phyloP scores from a whole-genome alignment of 2,329 filamentous ascomycete genomes.

The Leptographium procerum region DNA sequence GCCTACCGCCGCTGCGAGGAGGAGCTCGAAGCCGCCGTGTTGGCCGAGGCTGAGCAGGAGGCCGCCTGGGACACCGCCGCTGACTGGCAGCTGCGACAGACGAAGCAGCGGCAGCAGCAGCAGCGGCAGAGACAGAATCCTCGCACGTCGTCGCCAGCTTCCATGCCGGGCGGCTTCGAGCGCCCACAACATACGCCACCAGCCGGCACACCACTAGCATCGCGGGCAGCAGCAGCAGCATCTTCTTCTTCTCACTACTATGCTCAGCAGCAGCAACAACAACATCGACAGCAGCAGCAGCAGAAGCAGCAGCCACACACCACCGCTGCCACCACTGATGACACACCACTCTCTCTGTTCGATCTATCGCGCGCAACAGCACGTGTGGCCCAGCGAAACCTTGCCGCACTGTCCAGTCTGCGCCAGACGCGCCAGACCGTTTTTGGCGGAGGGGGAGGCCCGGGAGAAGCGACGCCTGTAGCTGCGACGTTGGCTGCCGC shows the following conservation, averaged over 20 bases:
- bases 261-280: constrained; percentile 8
- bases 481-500: not conserved
- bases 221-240: constrained; percentile 8
- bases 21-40: constrained; percentile 56
- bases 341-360: constrained; percentile 54
- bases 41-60: constrained; percentile 56
- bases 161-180: constrained; percentile 43
- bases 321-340: constrained; percentile 23
- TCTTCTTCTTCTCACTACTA: constrained; percentile 17
- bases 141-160: not conserved
- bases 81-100: constrained; percentile 27
- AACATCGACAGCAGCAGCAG: constrained; percentile 12
- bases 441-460: not conserved
- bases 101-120: not conserved
- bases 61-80: constrained; percentile 58
- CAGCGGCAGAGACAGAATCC: not conserved
- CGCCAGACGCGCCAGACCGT: constrained; percentile 26
- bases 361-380: constrained; percentile 52
- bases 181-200: not conserved
- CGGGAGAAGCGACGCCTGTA: not conserved
- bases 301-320: not conserved
- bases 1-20: constrained; percentile 69
- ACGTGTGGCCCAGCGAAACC: constrained; percentile 44
- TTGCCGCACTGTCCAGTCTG: constrained; percentile 43
- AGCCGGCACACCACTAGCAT: constrained; percentile 3